Base-by-base conservation (phyloP, 495 filamentous ascomycete genomes). In the Lophiotrema nucula region DNA sequence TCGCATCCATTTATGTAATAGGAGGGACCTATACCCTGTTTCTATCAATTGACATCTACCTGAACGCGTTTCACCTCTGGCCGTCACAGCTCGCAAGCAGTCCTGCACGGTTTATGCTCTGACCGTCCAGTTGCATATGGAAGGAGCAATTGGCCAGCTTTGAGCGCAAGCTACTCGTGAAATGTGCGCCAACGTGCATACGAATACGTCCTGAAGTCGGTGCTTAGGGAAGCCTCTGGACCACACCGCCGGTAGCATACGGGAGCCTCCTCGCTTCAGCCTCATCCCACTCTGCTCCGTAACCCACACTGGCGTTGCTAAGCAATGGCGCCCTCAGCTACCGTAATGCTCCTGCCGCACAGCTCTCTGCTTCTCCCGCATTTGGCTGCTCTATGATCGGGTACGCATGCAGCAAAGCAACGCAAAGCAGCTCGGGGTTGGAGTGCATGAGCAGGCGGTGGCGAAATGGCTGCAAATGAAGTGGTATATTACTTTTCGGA, bases 11-110 rank as follows among this genome's bases (percentile, higher is more conserved):
- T 6, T 43, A 43, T 21, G 18, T 43, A 43, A 47, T 47, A 47
- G 25, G 19, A 47, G 13, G 44, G 44, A 22, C 6, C 10, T 47
- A 47, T 47, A 47, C 44, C 44, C 44, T n/a, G 44, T 26, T 47
- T 47, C 25, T 10, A 8, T 23, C 25, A 47, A 47, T 47, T 18
- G 23, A 47, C 5, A 26, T 13, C 26, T 13, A 26, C 26, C 23
- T 25, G 15, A 10, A 47, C 25, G 23, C 23, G 44, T 47, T 47
- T 24, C 19, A 23, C 13, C 10, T 47, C 19, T 10, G 39, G 11
- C 6, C 10, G 11, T 35, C n/a, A 35, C 8, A 8, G 8, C n/a
- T 35, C n/a, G 31, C 8, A 8, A n/a, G n/a, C 8, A 35, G 31
- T 35, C 8, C 31, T 8, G 8, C 31, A n/a, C n/a, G 31, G 8